Conservation (phyloP, 2,329 filamentous ascomycete species). For the Tolypocladium endophyticum region DNA sequence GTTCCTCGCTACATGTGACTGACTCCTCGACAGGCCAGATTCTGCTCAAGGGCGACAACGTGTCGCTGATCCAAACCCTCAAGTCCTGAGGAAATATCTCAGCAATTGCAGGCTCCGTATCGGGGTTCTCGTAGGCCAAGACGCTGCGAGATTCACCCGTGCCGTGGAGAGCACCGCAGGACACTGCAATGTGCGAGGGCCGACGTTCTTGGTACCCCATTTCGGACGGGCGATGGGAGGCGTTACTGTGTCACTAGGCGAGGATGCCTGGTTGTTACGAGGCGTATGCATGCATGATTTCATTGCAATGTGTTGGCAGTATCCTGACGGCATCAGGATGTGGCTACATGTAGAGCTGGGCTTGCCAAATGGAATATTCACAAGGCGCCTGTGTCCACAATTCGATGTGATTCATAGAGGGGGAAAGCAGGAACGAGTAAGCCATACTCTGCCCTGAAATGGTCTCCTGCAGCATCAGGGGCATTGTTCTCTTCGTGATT, state of each 20-base stretch:
- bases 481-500: no score
- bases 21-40: conserved; percentile 58
- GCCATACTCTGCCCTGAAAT: neutral
- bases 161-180: neutral
- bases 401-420: neutral
- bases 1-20: conserved; percentile 5
- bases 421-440: neutral
- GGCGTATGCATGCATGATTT: conserved; percentile 3
- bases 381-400: neutral
- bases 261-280: neutral
- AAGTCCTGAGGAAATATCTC: conserved; percentile 6
- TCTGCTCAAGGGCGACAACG: conserved; percentile 78
- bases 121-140: neutral
- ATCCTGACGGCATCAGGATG: neutral
- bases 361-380: neutral
- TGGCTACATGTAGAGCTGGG: neutral
- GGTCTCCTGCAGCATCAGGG: no score
- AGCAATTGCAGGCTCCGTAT: neutral
- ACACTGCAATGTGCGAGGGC: neutral
- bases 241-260: conserved; percentile 1
- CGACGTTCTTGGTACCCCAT: neutral
- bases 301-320: neutral
- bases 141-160: neutral
- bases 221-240: neutral
- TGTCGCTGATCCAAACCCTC: conserved; percentile 63